These are phyloP conservation scores for Trichoderma simmonsii DNA, from an alignment of 2,329 filamentous ascomycete genomes.

Conservation along the genomic window DNA sequence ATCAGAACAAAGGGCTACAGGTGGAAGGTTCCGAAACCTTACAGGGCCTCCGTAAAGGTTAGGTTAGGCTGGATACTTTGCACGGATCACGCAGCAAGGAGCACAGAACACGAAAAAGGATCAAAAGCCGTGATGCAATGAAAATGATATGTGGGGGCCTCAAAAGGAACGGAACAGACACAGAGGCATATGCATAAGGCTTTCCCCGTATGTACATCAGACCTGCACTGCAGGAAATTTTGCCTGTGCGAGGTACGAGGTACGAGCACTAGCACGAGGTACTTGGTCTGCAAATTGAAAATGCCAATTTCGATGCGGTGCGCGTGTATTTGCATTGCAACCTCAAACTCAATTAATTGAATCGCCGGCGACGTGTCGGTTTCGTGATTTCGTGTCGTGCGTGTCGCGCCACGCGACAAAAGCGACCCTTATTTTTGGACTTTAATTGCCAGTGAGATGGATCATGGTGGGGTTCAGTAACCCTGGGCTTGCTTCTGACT, in stretches of 20 bases:
- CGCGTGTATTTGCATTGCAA: slow-evolving; percentile 24
- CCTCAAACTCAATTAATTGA: slow-evolving; percentile 31
- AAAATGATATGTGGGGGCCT: background rate
- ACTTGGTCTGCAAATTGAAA: background rate
- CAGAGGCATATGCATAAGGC: background rate
- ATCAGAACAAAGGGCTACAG: background rate
- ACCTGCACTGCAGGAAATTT: slow-evolving; percentile 17
- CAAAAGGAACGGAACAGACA: background rate
- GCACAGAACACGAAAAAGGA: background rate
- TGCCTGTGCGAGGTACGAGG: background rate
- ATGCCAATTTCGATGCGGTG: background rate
- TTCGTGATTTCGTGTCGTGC: slow-evolving; percentile 42
- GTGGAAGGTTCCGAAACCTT: background rate
- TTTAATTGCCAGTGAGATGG: background rate
- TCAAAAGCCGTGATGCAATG: slow-evolving; percentile 6
- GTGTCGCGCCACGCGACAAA: slow-evolving; percentile 27
- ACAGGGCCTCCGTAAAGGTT: background rate
- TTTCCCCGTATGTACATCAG: slow-evolving; percentile 18
- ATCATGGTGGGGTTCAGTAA: slow-evolving; percentile 5
- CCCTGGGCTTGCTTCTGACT: background rate
- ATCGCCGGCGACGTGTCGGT: slow-evolving; percentile 39
- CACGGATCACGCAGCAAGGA: background rate
- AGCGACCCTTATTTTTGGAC: background rate
- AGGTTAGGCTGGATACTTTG: background rate
- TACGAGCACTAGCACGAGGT: background rate